These are phyloP conservation scores for Tephrocybe rancida DNA, from an alignment of 768 basidiomycete species.

Conservation along the genomic window DNA sequence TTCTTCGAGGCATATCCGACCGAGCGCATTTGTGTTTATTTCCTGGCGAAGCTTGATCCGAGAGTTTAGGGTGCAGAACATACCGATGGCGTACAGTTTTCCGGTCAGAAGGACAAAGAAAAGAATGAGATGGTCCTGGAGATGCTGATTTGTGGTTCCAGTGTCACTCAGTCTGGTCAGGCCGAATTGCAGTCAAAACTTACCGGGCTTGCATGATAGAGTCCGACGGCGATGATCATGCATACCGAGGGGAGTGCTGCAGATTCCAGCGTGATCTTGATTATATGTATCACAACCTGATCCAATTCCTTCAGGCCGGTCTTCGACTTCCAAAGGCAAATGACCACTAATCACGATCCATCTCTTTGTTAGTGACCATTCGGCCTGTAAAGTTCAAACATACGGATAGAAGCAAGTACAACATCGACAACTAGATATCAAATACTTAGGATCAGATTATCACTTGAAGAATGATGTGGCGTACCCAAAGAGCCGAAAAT, in stretches of 20 bases:
- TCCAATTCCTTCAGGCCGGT: slow-evolving; percentile 38
- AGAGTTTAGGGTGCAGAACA: slow-evolving; percentile 41
- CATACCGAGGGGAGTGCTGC: slow-evolving; percentile 34
- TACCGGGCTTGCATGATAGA: slow-evolving; percentile 39
- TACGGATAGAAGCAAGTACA: slow-evolving; percentile 39
- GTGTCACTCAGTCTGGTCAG: too few species aligned
- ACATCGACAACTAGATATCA: slow-evolving; percentile 39
- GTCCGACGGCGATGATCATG: slow-evolving; percentile 35
- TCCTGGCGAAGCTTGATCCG: slow-evolving; percentile 33
- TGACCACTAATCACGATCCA: slow-evolving; percentile 33
- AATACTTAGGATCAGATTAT: neutral
- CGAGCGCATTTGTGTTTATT: slow-evolving; percentile 42
- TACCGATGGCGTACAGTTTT: slow-evolving; percentile 47
- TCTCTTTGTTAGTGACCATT: neutral
- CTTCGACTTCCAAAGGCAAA: slow-evolving; percentile 41
- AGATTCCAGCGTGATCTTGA: slow-evolving; percentile 41
- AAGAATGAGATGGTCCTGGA: slow-evolving; percentile 42
- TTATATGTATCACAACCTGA: slow-evolving; percentile 39
- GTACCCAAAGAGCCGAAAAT: slow-evolving; percentile 44
- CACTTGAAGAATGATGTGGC: neutral
- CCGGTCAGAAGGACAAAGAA: slow-evolving; percentile 53
- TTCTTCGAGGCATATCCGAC: slow-evolving; percentile 40
- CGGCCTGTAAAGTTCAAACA: slow-evolving; percentile 10
- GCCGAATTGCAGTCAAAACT: slow-evolving; percentile 2
- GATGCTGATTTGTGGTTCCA: slow-evolving; percentile 28